phyloP scores from a whole-genome alignment of 2,329 filamentous ascomycete genomes.

The Talaromyces amestolkiae region DNA sequence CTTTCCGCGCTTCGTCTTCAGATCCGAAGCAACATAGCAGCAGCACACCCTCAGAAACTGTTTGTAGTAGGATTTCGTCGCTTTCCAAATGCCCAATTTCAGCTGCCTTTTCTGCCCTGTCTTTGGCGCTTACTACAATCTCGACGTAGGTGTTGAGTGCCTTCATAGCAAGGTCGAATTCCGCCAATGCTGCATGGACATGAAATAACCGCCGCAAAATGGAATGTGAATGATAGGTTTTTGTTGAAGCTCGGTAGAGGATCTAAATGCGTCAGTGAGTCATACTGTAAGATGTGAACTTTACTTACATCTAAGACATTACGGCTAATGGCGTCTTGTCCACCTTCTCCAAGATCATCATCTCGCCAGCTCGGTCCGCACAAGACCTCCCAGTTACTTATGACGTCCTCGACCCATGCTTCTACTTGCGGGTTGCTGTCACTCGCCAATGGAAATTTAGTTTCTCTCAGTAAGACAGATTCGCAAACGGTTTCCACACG shows the following conservation, averaged over 20 bases:
- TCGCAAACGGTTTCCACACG: slow-evolving; percentile 78
- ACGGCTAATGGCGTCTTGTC: slow-evolving; percentile 70
- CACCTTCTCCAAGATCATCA: slow-evolving; percentile 75
- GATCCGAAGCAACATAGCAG: slow-evolving; percentile 81
- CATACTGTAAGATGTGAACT: slow-evolving; percentile 7
- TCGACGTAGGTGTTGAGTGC: slow-evolving; percentile 90
- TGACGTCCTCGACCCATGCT: slow-evolving; percentile 72
- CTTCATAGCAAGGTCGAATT: slow-evolving; percentile 88
- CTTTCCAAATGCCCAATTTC: slow-evolving; percentile 70
- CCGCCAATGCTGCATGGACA: slow-evolving; percentile 80
- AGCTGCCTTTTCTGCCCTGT: slow-evolving; percentile 69
- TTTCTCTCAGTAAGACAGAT: slow-evolving; percentile 71
- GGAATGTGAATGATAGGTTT: slow-evolving; percentile 91
- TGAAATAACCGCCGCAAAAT: slow-evolving; percentile 83
- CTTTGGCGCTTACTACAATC: slow-evolving; percentile 80
- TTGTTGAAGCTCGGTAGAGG: slow-evolving; percentile 84
- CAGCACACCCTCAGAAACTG: slow-evolving; percentile 74
- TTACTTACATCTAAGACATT: slow-evolving; percentile 66
- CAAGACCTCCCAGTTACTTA: slow-evolving; percentile 80
- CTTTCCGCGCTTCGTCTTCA: slow-evolving; percentile 72
- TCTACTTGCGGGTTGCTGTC: slow-evolving; percentile 78
- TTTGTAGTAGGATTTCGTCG: slow-evolving; percentile 72
- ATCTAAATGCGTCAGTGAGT: slow-evolving; percentile 50
- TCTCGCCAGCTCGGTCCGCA: slow-evolving; percentile 79
- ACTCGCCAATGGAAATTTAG: slow-evolving; percentile 78